Percentiles rank a stretch among this genome's conserved stretches.
Conservation (phyloP, 495 filamentous ascomycete species). For the Lichenothelia convexa region DNA sequence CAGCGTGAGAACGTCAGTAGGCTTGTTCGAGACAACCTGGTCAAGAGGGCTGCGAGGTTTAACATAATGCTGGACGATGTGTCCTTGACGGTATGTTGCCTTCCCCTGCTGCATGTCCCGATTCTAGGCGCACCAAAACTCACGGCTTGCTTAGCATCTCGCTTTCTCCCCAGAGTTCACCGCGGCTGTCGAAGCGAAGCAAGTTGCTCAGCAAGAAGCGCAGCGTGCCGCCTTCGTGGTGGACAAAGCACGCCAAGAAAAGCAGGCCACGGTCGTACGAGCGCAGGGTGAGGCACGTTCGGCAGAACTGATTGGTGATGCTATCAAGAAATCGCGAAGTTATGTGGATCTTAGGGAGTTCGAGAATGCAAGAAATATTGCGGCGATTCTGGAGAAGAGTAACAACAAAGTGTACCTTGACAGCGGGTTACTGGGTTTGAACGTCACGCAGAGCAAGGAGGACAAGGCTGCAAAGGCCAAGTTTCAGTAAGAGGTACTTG, state of each 20-base stretch:
- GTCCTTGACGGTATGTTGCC: constrained; percentile 63
- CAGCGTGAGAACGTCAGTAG: constrained; percentile 91
- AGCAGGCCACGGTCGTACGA: constrained; percentile 95
- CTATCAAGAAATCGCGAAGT: constrained; percentile 95
- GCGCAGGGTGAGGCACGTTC: constrained; percentile 98
- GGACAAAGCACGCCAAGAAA: constrained; percentile 97
- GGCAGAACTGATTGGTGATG: constrained; percentile 92
- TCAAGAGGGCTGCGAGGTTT: constrained; percentile 78
- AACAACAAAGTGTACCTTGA: constrained; percentile 92
- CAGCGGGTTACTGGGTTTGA: constrained; percentile 72
- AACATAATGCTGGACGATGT: constrained; percentile 97
- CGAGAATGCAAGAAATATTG: constrained; percentile 85
- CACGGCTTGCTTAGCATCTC: constrained; percentile 52
- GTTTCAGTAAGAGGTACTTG: too few relatives aligned
- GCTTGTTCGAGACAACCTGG: constrained; percentile 82
- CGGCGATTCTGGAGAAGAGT: constrained; percentile 63
- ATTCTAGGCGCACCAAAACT: background rate
- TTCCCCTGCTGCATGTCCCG: background rate
- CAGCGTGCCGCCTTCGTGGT: constrained; percentile 95
- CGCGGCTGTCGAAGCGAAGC: constrained; percentile 95
- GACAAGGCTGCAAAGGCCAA: constrained; percentile 20
- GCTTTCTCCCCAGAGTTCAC: constrained; percentile 99
- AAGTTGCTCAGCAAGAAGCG: constrained; percentile 96
- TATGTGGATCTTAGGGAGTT: constrained; percentile 96
- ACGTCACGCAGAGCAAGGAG: constrained; percentile 47